phyloP scores from a whole-genome alignment of 306 rosid genomes.

The Arachis stenosperma region DNA sequence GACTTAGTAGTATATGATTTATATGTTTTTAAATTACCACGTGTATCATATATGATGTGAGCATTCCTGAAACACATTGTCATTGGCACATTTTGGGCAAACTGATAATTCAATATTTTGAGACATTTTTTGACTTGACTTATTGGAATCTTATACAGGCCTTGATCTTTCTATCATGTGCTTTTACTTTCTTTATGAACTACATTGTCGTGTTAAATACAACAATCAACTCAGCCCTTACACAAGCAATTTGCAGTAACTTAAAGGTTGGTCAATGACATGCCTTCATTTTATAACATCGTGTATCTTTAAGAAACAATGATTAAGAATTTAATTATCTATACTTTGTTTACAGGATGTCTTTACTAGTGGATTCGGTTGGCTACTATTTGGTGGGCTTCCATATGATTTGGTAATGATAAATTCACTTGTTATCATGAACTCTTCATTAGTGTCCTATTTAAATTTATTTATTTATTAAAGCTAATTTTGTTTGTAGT shows the following conservation, averaged over 20 bases:
- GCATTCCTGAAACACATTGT: too few relatives aligned
- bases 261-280: slow-evolving; percentile 34
- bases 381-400: slow-evolving; percentile 45
- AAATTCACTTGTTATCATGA: background rate
- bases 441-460: background rate
- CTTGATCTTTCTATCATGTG: slow-evolving; percentile 75
- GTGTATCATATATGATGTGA: too few relatives aligned
- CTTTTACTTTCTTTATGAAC: slow-evolving; percentile 72
- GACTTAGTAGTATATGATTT: too few relatives aligned
- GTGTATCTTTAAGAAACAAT: background rate
- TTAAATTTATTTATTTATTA: background rate
- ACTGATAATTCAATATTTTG: background rate
- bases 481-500: slow-evolving; percentile 28
- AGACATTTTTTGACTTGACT: slow-evolving; percentile 31
- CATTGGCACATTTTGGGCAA: too few relatives aligned
- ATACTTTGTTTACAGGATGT: slow-evolving; percentile 31
- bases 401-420: slow-evolving; percentile 44
- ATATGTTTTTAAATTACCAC: too few relatives aligned
- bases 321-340: background rate
- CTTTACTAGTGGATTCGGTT: slow-evolving; percentile 42
- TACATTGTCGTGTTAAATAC: slow-evolving; percentile 77
- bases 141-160: slow-evolving; percentile 55
- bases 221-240: slow-evolving; percentile 80
- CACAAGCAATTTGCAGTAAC: slow-evolving; percentile 84
- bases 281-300: too few relatives aligned